Conservation (phyloP, 257 asterid species). For the Agastache rugosa region DNA sequence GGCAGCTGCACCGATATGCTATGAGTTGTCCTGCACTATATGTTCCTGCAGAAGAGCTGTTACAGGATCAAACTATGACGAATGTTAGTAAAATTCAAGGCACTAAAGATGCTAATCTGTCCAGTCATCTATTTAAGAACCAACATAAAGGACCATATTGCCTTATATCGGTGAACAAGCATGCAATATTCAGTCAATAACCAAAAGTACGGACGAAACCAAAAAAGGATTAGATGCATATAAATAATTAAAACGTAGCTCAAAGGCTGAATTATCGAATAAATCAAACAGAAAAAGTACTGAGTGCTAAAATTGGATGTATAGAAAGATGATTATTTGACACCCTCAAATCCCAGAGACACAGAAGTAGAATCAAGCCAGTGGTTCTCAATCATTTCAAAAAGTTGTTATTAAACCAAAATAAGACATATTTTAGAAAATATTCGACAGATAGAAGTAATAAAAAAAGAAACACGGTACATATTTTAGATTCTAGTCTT, state of each 20-base stretch:
- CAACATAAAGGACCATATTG: background rate
- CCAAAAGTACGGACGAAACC: constrained; percentile 7
- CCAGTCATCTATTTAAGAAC: constrained; percentile 25
- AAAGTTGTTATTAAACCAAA: constrained; percentile 46
- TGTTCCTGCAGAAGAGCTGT: constrained; percentile 55
- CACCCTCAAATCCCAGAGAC: constrained; percentile 43
- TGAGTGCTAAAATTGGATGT: constrained; percentile 30
- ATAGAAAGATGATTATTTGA: constrained; percentile 37
- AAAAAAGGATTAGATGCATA: constrained; percentile 19
- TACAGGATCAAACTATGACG: constrained; percentile 42
- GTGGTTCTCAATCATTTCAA: constrained; percentile 52
- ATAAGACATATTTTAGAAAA: constrained; percentile 62
- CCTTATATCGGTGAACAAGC: constrained; percentile 15
- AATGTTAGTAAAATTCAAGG: constrained; percentile 41
- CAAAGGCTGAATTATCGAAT: constrained; percentile 30
- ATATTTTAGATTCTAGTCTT: constrained; percentile 65
- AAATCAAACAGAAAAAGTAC: constrained; percentile 30
- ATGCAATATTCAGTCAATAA: constrained; percentile 1
- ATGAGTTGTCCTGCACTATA: constrained; percentile 44
- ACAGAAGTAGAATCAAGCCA: constrained; percentile 32
- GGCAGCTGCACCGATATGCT: constrained; percentile 44
- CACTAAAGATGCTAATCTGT: constrained; percentile 12
- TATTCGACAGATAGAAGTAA: constrained; percentile 47
- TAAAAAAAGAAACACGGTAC: constrained; percentile 52
- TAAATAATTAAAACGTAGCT: constrained; percentile 5